A percentile compares a stretch with the other conserved stretches of the same genome.
These are phyloP conservation scores for Suhomyces anneliseae DNA, from an alignment of 1,139 yeast genomes.

Conservation along the genomic window DNA sequence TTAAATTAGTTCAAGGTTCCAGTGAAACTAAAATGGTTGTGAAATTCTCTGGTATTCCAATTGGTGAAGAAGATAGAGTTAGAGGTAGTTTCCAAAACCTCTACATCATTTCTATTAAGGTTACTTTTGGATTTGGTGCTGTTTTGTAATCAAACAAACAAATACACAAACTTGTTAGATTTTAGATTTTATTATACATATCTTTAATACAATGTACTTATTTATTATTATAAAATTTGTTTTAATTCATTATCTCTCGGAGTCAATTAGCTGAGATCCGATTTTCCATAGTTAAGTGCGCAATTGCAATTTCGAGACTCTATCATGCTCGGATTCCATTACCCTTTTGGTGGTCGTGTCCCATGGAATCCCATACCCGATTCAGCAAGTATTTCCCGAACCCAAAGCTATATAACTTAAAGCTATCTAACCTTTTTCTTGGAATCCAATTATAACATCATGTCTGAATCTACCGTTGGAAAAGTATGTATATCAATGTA, in stretches of 20 bases:
- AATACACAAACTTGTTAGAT: not conserved
- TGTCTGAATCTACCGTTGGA: constrained; percentile 31
- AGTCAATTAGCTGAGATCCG: not conserved
- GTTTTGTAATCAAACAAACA: constrained; percentile 44
- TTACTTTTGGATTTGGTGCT: constrained; percentile 93
- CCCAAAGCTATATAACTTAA: not conserved
- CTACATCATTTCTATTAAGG: constrained; percentile 82
- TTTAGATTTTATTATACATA: not conserved
- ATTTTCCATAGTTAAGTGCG: not conserved
- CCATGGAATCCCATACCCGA: constrained; percentile 1
- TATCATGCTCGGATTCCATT: not conserved
- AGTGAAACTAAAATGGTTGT: constrained; percentile 83
- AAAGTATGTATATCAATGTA: constrained; percentile 27
- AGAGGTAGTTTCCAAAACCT: constrained; percentile 83
- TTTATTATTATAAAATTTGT: too few species aligned
- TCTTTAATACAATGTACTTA: not conserved
- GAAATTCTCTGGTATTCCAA: constrained; percentile 84
- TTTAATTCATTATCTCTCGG: too few species aligned
- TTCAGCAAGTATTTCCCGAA: constrained; percentile 3
- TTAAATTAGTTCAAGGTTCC: constrained; percentile 70
- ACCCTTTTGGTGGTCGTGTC: constrained; percentile 5
- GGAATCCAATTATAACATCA: not conserved
- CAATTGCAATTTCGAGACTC: not conserved
- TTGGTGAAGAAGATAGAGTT: constrained; percentile 95
- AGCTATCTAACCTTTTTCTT: not conserved